These are phyloP conservation scores for Neckera pumila DNA, from an alignment of 225 moss, liverwort and hornwort species.

Conservation along the genomic window DNA sequence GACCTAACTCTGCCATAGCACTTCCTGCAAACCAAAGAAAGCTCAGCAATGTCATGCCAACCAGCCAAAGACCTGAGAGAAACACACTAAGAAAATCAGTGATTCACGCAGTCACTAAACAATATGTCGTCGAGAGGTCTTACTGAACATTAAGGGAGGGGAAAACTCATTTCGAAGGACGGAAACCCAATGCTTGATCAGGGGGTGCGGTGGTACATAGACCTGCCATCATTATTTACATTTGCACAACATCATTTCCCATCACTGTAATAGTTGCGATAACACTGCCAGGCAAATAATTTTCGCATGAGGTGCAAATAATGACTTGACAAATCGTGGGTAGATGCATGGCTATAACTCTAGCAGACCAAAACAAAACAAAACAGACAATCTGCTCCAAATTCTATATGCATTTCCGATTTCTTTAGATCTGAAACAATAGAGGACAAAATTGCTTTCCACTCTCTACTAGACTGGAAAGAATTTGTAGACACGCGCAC, in stretches of 20 bases:
- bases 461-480: neutral
- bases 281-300: neutral
- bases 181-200: constrained; percentile 85
- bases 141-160: constrained; percentile 77
- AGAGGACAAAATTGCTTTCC: neutral
- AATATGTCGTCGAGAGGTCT: neutral
- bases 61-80: neutral
- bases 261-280: neutral
- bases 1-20: constrained; percentile 88
- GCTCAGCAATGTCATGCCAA: neutral
- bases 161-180: constrained; percentile 84
- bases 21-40: constrained; percentile 46
- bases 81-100: neutral
- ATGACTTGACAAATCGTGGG: neutral
- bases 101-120: neutral
- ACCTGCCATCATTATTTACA: constrained; percentile 32
- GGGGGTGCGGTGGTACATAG: constrained; percentile 88
- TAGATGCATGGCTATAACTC: neutral
- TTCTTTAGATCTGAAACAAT: neutral
- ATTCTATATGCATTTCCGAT: neutral
- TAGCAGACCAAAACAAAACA: neutral
- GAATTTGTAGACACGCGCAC: neutral
- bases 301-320: neutral
- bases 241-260: neutral
- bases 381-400: neutral